phyloP scores from a whole-genome alignment of 2,329 filamentous ascomycete species.

The Ophiocordyceps sinensis region DNA sequence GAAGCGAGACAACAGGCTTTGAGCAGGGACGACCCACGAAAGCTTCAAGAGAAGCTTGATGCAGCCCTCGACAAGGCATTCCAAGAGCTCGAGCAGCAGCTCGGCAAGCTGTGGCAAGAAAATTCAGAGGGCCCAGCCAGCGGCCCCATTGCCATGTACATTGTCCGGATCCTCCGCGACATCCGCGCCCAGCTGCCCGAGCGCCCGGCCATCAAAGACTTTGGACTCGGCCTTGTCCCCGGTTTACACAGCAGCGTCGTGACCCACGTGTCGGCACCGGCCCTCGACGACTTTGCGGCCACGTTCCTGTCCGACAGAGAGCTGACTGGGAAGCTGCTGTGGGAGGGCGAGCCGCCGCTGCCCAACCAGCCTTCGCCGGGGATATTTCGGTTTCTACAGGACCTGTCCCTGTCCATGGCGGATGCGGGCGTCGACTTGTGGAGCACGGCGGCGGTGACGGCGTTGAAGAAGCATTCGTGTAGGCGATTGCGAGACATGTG shows the following conservation, averaged over 20 bases:
- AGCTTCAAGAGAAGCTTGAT: conserved; percentile 45
- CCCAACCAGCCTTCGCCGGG: conserved; percentile 67
- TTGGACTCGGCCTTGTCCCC: conserved; percentile 47
- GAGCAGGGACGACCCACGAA: conserved; percentile 55
- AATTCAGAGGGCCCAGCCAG: conserved; percentile 30
- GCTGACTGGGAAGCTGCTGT: conserved; percentile 52
- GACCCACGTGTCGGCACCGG: conserved; percentile 30
- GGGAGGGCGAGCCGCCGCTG: conserved; percentile 64
- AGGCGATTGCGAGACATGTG: conserved; percentile 35
- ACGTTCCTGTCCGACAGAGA: conserved; percentile 26
- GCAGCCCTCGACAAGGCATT: conserved; percentile 42
- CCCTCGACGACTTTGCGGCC: conserved; percentile 33
- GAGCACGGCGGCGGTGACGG: conserved; percentile 51
- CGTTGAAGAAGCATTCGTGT: conserved; percentile 45
- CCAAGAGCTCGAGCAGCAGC: conserved; percentile 38
- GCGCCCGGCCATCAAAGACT: conserved; percentile 31
- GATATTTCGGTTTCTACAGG: conserved; percentile 57
- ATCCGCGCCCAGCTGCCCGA: conserved; percentile 52
- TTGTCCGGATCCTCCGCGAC: conserved; percentile 61
- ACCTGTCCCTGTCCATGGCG: conserved; percentile 53
- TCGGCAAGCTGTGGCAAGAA: conserved; percentile 34
- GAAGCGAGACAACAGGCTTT: conserved; percentile 52
- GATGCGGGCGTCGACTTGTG: conserved; percentile 64
- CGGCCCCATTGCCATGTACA: conserved; percentile 44
- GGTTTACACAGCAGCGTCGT: conserved; percentile 50